A percentile compares a stretch with the other conserved stretches of the same genome.
These are phyloP conservation scores for Cladosporium phlei DNA, from an alignment of 2,329 filamentous ascomycete species.

Conservation along the genomic window DNA sequence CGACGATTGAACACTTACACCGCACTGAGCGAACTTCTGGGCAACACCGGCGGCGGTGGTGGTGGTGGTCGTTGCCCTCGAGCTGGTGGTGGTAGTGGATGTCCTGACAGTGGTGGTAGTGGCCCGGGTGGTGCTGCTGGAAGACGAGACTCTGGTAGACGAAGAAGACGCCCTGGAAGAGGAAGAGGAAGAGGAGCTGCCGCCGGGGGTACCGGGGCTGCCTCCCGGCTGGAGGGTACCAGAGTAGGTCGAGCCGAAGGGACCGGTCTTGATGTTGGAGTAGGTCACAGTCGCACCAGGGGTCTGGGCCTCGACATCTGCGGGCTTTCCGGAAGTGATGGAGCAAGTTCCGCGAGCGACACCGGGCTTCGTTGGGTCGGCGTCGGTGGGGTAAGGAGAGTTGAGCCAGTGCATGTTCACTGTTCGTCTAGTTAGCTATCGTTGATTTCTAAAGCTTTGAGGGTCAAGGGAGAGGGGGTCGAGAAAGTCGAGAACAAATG, in stretches of 20 bases:
- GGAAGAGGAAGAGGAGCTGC: constrained; percentile 16
- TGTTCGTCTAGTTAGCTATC: too few relatives aligned
- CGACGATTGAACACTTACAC: constrained; percentile 2
- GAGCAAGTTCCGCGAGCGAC: constrained; percentile 51
- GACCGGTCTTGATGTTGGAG: constrained; percentile 57
- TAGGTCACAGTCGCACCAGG: constrained; percentile 51
- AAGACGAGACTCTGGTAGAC: not conserved
- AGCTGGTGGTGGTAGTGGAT: constrained; percentile 3
- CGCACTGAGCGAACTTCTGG: constrained; percentile 13
- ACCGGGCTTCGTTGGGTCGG: constrained; percentile 26
- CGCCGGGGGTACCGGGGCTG: not conserved
- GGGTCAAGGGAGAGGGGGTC: not conserved
- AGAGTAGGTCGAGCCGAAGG: constrained; percentile 51
- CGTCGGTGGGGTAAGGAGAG: constrained; percentile 27
- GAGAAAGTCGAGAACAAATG: not conserved
- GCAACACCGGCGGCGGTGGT: not conserved
- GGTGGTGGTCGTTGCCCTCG: constrained; percentile 4
- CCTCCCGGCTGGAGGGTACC: constrained; percentile 6
- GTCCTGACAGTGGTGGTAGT: constrained; percentile 7
- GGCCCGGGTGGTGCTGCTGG: constrained; percentile 3
- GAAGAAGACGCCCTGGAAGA: constrained; percentile 12
- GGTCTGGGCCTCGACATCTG: constrained; percentile 43
- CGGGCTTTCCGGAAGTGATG: constrained; percentile 49
- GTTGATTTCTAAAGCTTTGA: too few relatives aligned
- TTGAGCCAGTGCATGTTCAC: constrained; percentile 73